Base-by-base conservation (phyloP, 768 basidiomycete species). In the Podaxis sp. region DNA sequence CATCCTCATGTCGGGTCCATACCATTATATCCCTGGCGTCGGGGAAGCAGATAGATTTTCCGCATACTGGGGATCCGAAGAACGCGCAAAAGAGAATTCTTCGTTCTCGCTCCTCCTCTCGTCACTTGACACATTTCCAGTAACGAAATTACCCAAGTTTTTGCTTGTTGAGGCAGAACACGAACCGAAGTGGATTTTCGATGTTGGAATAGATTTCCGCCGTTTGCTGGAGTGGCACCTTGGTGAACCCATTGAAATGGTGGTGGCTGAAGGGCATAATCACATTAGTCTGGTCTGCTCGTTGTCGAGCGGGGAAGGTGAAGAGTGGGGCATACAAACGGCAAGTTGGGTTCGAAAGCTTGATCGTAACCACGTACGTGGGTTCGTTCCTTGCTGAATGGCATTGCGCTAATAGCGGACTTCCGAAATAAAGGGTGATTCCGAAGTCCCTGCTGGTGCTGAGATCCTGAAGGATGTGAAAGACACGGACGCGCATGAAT, bases 261-360 rank as follows among this genome's bases (percentile, higher is more conserved):
- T 82, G 17, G 67, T 83, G 25, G 80, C 76, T 0, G 68, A 69
- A 62, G 82, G 82, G 0, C 88, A 90, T 64, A 89, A 89, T 69
- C 88, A 89, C 66, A 74, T 89, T 59, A 89, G 87, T 63, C 66
- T 79, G 13, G 78, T 80, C 54, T 79, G 75, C 75, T 79, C 78
- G 13, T 67, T 87, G 61, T 70, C 76, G 2, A 81, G 79, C 2
- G 87, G 87, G 1, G 71, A 83, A 66, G 88, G 84, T 17, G 88
- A 89, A 66, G 77, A 82, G 36, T 89, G 88, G 87, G 87, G 77
- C 1, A 74, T 80, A 59, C 79, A 84, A 17, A 79, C 82, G 38
- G 72, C 71, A 24, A 65, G 69, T 25, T 80, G 80, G 79, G 75
- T 79, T 38, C 66, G 64, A 63, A 60, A 57, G 41, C 19, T 47